Evolutionary conservation across 441 rosid species (phyloP).

Genomic region (Pelargonium exstipulatum): DNA sequence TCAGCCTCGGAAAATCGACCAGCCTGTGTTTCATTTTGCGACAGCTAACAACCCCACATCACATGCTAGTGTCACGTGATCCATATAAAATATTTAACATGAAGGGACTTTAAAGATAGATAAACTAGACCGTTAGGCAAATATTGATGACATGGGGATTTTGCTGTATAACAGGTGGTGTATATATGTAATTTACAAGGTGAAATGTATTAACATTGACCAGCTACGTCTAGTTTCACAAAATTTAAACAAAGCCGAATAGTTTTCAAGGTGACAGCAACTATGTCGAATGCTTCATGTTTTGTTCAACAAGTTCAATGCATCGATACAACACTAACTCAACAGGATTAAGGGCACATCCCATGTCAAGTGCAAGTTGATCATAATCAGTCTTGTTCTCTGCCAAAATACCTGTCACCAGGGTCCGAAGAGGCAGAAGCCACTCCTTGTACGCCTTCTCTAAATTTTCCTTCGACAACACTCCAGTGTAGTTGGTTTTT

Average conservation of each 20-base stretch:
- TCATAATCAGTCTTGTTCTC: constrained; percentile 42
- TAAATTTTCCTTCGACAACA: constrained; percentile 47
- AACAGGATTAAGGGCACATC: constrained; percentile 54
- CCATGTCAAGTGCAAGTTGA: constrained; percentile 26
- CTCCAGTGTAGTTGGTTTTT: constrained; percentile 40
- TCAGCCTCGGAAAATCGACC: no score
- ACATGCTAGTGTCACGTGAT: no score
- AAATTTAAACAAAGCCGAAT: not conserved
- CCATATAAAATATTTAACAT: no score
- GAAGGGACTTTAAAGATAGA: no score
- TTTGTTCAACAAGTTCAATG: constrained; percentile 83
- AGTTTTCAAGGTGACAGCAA: not conserved
- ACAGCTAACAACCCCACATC: no score
- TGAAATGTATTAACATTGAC: not conserved
- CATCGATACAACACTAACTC: constrained; percentile 71
- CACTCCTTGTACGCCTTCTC: constrained; percentile 62
- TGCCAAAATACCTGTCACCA: constrained; percentile 45
- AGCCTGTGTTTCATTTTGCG: no score
- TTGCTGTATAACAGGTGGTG: no score
- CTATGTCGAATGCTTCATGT: constrained; percentile 28
- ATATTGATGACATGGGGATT: no score
- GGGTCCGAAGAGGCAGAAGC: constrained; percentile 69
- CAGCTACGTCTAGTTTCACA: not conserved
- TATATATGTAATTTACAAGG: no score
- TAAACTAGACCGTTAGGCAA: no score